phyloP scores from a whole-genome alignment of 345 rosid species.

The Melastoma malabathricum region DNA sequence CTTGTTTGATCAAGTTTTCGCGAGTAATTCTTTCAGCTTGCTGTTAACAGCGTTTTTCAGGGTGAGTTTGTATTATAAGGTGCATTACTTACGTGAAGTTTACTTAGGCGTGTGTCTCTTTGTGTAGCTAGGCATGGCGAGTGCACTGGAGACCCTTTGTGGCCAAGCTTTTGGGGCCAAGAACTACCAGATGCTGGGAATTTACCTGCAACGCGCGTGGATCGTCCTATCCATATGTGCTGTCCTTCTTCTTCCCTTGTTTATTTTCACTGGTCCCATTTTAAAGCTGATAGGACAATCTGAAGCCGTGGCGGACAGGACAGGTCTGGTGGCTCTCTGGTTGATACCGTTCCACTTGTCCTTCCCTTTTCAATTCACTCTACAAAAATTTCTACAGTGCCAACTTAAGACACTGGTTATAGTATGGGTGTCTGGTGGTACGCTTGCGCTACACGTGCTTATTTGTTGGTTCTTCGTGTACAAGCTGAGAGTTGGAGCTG shows the following conservation, averaged over 20 bases:
- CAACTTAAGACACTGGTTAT: slow-evolving; percentile 36
- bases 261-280: slow-evolving; percentile 29
- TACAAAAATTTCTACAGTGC: slow-evolving; percentile 39
- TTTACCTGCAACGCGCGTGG: slow-evolving; percentile 48
- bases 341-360: slow-evolving; percentile 42
- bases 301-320: slow-evolving; percentile 27
- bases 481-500: slow-evolving; percentile 29
- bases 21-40: too few relatives aligned
- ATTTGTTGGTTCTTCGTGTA: slow-evolving; percentile 40
- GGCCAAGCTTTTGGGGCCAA: slow-evolving; percentile 51
- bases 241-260: slow-evolving; percentile 29
- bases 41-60: too few relatives aligned
- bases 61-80: too few relatives aligned
- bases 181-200: slow-evolving; percentile 29
- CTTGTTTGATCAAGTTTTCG: too few relatives aligned
- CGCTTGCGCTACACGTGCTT: slow-evolving; percentile 28
- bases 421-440: slow-evolving; percentile 27
- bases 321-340: slow-evolving; percentile 40
- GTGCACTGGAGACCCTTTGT: slow-evolving; percentile 44
- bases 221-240: slow-evolving; percentile 30
- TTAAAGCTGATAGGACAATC: slow-evolving; percentile 44
- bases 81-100: neutral
- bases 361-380: slow-evolving; percentile 42
- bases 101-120: neutral
- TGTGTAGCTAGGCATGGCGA: slow-evolving; percentile 44